phyloP scores from a whole-genome alignment of 768 basidiomycete species.

The Boletellus emodensis region DNA sequence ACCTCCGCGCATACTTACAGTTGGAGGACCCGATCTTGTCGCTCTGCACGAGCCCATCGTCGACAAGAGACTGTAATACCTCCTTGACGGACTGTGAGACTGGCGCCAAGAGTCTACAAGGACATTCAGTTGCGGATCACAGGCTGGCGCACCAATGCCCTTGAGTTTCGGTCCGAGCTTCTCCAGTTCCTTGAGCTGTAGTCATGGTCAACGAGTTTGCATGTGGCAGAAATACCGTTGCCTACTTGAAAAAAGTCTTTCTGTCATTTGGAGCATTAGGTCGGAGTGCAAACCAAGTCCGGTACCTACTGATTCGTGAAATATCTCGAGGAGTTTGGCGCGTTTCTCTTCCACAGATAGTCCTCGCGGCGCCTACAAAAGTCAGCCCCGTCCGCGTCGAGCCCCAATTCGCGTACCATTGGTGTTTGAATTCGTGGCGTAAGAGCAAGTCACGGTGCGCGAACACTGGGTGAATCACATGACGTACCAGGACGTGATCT shows the following conservation, averaged over 20 bases:
- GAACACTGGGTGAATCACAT: slow-evolving; percentile 18
- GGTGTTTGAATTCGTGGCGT: neutral
- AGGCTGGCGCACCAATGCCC: slow-evolving; percentile 64
- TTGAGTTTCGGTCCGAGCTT: slow-evolving; percentile 86
- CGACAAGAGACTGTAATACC: slow-evolving; percentile 79
- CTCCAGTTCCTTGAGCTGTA: slow-evolving; percentile 85
- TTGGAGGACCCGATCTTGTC: slow-evolving; percentile 97
- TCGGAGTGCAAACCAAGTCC: neutral
- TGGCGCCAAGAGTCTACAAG: slow-evolving; percentile 24
- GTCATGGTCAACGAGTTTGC: neutral
- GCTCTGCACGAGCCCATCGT: slow-evolving; percentile 78
- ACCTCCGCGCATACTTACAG: slow-evolving; percentile 48
- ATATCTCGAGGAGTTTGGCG: slow-evolving; percentile 83
- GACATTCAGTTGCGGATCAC: neutral
- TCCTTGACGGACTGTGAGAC: slow-evolving; percentile 93
- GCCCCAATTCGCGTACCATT: slow-evolving; percentile 17
- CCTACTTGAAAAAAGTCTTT: slow-evolving; percentile 75
- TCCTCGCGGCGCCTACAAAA: slow-evolving; percentile 69
- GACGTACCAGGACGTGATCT: slow-evolving; percentile 10
- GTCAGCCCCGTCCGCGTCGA: neutral
- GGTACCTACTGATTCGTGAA: slow-evolving; percentile 74
- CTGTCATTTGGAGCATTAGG: slow-evolving; percentile 34
- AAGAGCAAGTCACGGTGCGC: slow-evolving; percentile 1
- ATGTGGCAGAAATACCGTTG: neutral
- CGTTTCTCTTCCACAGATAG: slow-evolving; percentile 90